Percentiles rank a stretch among this genome's conserved stretches.
These are phyloP conservation scores for Alternaria rosae DNA, from an alignment of 2,329 filamentous ascomycete genomes.

Conservation along the genomic window DNA sequence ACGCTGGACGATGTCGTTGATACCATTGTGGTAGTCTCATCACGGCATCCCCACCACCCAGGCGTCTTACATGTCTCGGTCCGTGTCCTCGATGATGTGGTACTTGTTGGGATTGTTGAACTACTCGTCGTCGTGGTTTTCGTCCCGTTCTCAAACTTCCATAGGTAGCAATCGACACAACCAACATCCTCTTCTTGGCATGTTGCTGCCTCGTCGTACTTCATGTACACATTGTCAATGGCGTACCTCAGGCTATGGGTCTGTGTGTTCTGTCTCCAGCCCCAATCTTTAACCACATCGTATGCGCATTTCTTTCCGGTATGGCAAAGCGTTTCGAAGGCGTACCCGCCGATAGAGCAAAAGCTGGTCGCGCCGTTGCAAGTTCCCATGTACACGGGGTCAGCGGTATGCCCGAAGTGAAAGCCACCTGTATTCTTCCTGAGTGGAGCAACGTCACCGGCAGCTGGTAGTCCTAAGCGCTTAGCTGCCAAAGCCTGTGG, in stretches of 20 bases:
- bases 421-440: conserved; percentile 45
- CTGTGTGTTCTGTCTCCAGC: conserved; percentile 45
- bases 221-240: conserved; percentile 46
- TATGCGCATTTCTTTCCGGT: conserved; percentile 47
- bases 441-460: conserved; percentile 40
- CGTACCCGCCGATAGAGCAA: conserved; percentile 47
- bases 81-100: conserved; percentile 36
- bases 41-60: conserved; percentile 49
- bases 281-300: conserved; percentile 48
- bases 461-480: conserved; percentile 40
- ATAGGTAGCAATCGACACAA: conserved; percentile 47
- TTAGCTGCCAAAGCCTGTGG: conserved; percentile 47
- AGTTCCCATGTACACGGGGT: conserved; percentile 49
- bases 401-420: conserved; percentile 47
- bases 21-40: conserved; percentile 40
- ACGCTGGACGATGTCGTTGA: conserved; percentile 30
- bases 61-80: conserved; percentile 49
- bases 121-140: conserved; percentile 37
- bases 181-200: conserved; percentile 45
- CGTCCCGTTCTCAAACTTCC: conserved; percentile 48
- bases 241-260: conserved; percentile 44
- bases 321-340: conserved; percentile 47
- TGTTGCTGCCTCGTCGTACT: conserved; percentile 43
- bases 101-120: conserved; percentile 33
- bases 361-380: conserved; percentile 47